Percentiles rank a stretch among this genome's conserved stretches.
Evolutionary conservation across 495 filamentous ascomycete genomes (phyloP).

Genomic region (Hypoxylon subgilvum): DNA sequence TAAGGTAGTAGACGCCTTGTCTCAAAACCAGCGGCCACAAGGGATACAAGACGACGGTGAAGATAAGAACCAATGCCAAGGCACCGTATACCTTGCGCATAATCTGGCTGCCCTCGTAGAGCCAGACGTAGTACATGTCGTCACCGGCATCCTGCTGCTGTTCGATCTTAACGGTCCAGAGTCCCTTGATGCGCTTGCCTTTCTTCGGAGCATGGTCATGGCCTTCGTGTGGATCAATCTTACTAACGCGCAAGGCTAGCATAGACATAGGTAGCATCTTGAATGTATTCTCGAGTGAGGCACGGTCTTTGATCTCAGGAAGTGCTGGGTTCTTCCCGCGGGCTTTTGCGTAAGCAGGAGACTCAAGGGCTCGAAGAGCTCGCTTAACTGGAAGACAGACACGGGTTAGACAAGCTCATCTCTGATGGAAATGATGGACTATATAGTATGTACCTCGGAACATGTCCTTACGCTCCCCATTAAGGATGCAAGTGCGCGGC

Average conservation of each 20-base stretch:
- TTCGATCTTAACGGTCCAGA: slow-evolving; percentile 96
- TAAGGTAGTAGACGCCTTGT: slow-evolving; percentile 96
- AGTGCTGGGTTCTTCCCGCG: slow-evolving; percentile 87
- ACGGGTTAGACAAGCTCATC: slow-evolving; percentile 7
- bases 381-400: slow-evolving; percentile 76
- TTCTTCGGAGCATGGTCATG: slow-evolving; percentile 73
- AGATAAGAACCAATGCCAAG: slow-evolving; percentile 79
- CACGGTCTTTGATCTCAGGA: slow-evolving; percentile 83
- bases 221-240: slow-evolving; percentile 75
- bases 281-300: slow-evolving; percentile 88
- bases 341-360: slow-evolving; percentile 84
- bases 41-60: slow-evolving; percentile 91
- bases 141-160: slow-evolving; percentile 92
- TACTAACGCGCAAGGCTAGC: slow-evolving; percentile 86
- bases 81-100: slow-evolving; percentile 89
- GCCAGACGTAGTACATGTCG: slow-evolving; percentile 94
- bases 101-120: slow-evolving; percentile 93
- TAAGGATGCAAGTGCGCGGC: slow-evolving; percentile 86
- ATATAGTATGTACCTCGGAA: slow-evolving; percentile 80
- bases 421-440: background rate
- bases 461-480: slow-evolving; percentile 97
- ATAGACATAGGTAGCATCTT: slow-evolving; percentile 96
- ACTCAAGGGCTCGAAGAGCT: slow-evolving; percentile 90
- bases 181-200: slow-evolving; percentile 88
- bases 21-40: slow-evolving; percentile 92